Evolutionary conservation across 139 green algal species (phyloP), one percentile per base, ranked within the genome.

Genomic region (Coccomyxa sp.): DNA sequence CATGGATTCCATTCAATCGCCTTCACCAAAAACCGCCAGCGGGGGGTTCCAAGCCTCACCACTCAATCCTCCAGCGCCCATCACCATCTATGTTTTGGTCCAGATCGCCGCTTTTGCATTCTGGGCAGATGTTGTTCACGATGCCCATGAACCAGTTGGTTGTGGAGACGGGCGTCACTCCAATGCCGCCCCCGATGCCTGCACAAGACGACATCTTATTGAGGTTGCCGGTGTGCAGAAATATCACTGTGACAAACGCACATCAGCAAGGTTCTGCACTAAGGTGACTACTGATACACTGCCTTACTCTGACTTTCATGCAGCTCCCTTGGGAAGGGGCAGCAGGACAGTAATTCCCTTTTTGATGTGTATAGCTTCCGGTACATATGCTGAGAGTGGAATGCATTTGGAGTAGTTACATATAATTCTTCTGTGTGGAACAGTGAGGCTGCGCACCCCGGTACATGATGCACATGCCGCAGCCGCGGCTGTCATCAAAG

Each of bases 401-500:
- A 25, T 15, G 63, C 38, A 51, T 11, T 25, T 71, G 18, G 63
- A 71, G 63, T 25, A 71, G 63, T 71, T 71, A 21, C 60, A 68
- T 16, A 68, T 68, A 16, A 68, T 25, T 11, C 63, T 25, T 28
- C 18, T 1, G 63, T 25, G 18, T 71, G 63, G n/a, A 71, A 28
- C 63, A 28, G 7, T 14, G 63, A 25, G 76, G 23, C 32, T 14
- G 32, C 31, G 30, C 15, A 59, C 32, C 85, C 11, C 79, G 58
- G 67, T 83, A 88, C 67, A 82, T 88, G 67, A 88, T 74, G 81
- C 85, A 88, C 76, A 82, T 81, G 57, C 85, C 85, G 80, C 85
- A 88, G 16, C 66, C 63, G 30, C 66, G 59, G 32, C 76, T 38
- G 31, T 59, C 66, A 27, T 27, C 77, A 80, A 85, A 88, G 7